Evolutionary conservation across 495 filamentous ascomycete genomes (phyloP).

Genomic region (Bacidia gigantensis): DNA sequence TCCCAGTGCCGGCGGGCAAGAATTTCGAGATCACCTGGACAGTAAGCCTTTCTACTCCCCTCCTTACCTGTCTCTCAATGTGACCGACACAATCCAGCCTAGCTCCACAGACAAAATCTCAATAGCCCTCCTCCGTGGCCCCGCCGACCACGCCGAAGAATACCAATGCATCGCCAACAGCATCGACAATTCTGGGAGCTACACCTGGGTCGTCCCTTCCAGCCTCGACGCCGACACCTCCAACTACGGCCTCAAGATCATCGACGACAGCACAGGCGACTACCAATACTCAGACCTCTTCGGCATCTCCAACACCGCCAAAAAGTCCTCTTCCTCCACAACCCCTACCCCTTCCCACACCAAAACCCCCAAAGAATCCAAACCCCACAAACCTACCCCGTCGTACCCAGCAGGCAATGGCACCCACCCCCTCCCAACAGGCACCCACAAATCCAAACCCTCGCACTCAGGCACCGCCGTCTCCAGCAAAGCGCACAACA

Average conservation of each 20-base stretch:
- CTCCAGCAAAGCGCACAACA: constrained; percentile 11
- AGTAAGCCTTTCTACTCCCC: background rate
- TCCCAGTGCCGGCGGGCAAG: constrained; percentile 40
- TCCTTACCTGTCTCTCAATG: background rate
- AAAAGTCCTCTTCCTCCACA: constrained; percentile 32
- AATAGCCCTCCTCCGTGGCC: constrained; percentile 49
- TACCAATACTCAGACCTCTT: constrained; percentile 63
- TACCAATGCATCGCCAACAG: constrained; percentile 41
- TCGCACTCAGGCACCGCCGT: constrained; percentile 7
- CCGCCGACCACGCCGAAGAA: constrained; percentile 40
- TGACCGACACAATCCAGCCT: too few relatives aligned
- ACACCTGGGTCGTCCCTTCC: constrained; percentile 40
- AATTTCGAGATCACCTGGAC: constrained; percentile 50
- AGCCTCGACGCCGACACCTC: constrained; percentile 34
- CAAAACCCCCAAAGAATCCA: constrained; percentile 14
- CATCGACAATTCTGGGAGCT: constrained; percentile 45
- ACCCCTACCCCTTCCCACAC: constrained; percentile 21
- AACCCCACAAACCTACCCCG: background rate
- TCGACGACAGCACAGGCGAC: constrained; percentile 44
- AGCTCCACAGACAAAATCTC: constrained; percentile 38
- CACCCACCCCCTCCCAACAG: constrained; percentile 9
- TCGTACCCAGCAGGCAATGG: background rate
- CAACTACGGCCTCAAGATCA: constrained; percentile 54
- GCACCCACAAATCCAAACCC: constrained; percentile 8
- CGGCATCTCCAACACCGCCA: constrained; percentile 41